Evolutionary conservation across 2,329 filamentous ascomycete species (phyloP), one percentile per base, ranked within the genome.

Genomic region (Ploettnerulaceae sp.): DNA sequence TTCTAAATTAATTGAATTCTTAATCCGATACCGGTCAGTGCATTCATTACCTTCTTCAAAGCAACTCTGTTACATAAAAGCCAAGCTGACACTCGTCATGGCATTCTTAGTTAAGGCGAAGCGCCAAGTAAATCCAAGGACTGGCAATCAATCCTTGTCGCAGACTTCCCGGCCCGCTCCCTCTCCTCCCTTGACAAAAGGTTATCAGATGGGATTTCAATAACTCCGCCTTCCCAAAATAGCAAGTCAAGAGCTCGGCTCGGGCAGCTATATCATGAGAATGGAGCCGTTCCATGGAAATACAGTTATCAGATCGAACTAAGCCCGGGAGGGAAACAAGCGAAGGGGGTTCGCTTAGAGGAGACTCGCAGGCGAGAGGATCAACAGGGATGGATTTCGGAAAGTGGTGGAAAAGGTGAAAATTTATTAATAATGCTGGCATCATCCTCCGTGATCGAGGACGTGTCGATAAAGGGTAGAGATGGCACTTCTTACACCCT

Each of bases 251-350:
- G 11, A 33, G 5, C 11, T n/a, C 18, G 33, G 21, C n/a, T n/a
- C n/a, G n/a, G n/a, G n/a, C n/a, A n/a, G n/a, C n/a, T n/a, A n/a
- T n/a, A n/a, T n/a, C n/a, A 33, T 24, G 31, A 29, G 39, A 26
- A 42, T 26, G 28, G 39, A 11, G 20, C 12, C 18, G 14, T 20
- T 42, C 21, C 7, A 20, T 33, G 12, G 39, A 32, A 42, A 29
- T 42, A 33, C 28, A 42, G 39, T 42, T 42, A 42, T 42, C 29
- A 33, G 28, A 42, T 42, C 28, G 11, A 42, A 20, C 39, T 42
- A 42, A 42, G 39, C 39, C 20, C 24, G 28, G 28, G 9, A 22
- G 5, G 14, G 18, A 40, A 37, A 22, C 34, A 22, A 40, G 37
- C 24, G 36, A 39, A n/a, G 32, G 20, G 32, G 32, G 22, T 17